phyloP scores from a whole-genome alignment of 306 rosid species.

The Astragalus glycyphyllos region DNA sequence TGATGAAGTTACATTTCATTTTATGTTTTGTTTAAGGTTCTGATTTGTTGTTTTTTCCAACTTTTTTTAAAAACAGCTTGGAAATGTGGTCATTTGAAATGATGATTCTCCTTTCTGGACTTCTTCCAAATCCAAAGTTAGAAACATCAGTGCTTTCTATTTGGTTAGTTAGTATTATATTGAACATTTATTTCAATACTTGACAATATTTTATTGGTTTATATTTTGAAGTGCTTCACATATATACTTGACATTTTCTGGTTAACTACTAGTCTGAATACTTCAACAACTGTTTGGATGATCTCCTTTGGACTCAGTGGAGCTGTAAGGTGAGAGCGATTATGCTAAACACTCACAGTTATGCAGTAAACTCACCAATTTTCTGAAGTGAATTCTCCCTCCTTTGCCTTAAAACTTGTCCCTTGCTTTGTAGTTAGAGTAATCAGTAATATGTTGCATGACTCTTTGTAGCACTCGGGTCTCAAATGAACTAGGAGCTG shows the following conservation, averaged over 20 bases:
- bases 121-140: too few species aligned
- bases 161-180: too few species aligned
- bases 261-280: conserved; percentile 53
- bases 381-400: neutral
- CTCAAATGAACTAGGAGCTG: conserved; percentile 84
- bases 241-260: too few species aligned
- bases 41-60: too few species aligned
- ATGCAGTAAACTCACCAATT: neutral
- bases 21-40: neutral
- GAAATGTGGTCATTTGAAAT: too few species aligned
- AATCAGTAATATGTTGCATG: neutral
- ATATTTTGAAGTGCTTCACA: too few species aligned
- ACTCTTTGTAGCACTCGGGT: conserved; percentile 63
- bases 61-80: too few species aligned
- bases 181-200: too few species aligned
- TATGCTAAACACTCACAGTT: neutral
- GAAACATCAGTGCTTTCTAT: too few species aligned
- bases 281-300: conserved; percentile 67
- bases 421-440: conserved; percentile 11
- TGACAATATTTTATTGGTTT: too few species aligned
- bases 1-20: conserved; percentile 10
- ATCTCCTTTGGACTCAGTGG: conserved; percentile 79
- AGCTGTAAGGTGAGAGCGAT: conserved; percentile 72
- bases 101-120: too few species aligned
- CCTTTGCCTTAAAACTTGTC: neutral